These are phyloP conservation scores for Colletotrichum cuscutae DNA, from an alignment of 2,329 filamentous ascomycete genomes.

Conservation along the genomic window DNA sequence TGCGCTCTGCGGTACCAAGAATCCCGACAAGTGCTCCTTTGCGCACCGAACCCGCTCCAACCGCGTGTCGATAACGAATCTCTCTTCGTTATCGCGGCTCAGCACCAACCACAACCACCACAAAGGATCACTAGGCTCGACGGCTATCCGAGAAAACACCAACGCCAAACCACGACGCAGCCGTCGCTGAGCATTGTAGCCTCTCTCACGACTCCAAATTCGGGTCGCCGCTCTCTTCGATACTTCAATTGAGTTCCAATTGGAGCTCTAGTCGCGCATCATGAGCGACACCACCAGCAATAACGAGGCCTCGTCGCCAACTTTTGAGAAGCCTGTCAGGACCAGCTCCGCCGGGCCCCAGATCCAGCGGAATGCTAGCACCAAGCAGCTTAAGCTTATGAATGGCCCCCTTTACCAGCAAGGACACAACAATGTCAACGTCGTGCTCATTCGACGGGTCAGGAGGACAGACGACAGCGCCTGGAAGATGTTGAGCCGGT, in stretches of 20 bases:
- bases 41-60: not conserved
- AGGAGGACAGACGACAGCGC: conserved; percentile 72
- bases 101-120: not conserved
- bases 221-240: conserved; percentile 7
- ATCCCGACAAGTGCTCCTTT: not conserved
- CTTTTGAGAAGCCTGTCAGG: conserved; percentile 17
- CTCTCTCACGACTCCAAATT: conserved; percentile 8
- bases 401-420: conserved; percentile 69
- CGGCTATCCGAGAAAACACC: not conserved
- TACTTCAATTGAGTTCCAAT: conserved; percentile 25
- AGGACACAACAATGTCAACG: conserved; percentile 57
- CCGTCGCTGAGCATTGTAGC: conserved; percentile 10
- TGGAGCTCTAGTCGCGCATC: conserved; percentile 17
- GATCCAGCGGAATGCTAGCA: conserved; percentile 31
- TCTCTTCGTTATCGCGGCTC: not conserved
- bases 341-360: conserved; percentile 9
- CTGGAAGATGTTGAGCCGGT: conserved; percentile 69
- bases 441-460: conserved; percentile 64
- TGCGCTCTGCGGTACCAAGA: conserved; percentile 16
- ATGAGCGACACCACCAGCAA: conserved; percentile 32
- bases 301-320: conserved; percentile 23
- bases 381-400: conserved; percentile 50
- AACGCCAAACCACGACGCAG: not conserved
- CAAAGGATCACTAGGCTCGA: not conserved
- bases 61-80: not conserved